Base-by-base conservation (phyloP, 257 asterid genomes). In the Rehmannia glutinosa region DNA sequence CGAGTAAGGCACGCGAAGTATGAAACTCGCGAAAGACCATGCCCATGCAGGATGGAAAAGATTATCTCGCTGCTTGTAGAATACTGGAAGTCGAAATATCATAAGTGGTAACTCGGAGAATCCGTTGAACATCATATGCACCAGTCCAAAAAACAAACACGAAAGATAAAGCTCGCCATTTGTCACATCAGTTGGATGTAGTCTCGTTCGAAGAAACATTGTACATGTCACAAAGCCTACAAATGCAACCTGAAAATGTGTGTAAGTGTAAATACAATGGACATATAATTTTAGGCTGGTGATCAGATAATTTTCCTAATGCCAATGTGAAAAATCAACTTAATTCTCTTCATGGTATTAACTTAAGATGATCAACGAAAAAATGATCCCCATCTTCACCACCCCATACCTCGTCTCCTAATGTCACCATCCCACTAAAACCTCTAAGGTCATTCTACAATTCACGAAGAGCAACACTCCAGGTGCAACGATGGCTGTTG, bases 91-190 rank as follows among this genome's bases (percentile, higher is more conserved):
- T 57, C 96, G 86, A 50, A 85, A 88, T 60, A 91, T 86, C 90
- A 87, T 80, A 13, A 88, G 78, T 38, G 96, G 88, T 58, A 91
- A 83, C 81, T 91, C 98, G 5, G 96, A 80, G 70, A 91, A 86
- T 57, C 98, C 98, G 58, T 91, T 88, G 87, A 91, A 91, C 96
- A 91, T 80, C 95, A 91, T 88, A 73, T 91, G 96, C 73, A 89
- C 87, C 75, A 88, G 70, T 57, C 86, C 92, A 3, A 83, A 91
- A 77, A 88, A 91, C 65, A 85, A 71, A 72, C 96, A 87, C 32
- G 92, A 52, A 39, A 91, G 86, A 70, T 91, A 88, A 33, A 91
- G 85, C 59, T 86, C 81, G 41, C 83, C 96, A 38, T 86, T 81
- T 20, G 43, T 43, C 78, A 86, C 50, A 58, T 87, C 91, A 33